Base-by-base conservation (phyloP, 345 rosid genomes). In the Aquilaria yunnanensis region DNA sequence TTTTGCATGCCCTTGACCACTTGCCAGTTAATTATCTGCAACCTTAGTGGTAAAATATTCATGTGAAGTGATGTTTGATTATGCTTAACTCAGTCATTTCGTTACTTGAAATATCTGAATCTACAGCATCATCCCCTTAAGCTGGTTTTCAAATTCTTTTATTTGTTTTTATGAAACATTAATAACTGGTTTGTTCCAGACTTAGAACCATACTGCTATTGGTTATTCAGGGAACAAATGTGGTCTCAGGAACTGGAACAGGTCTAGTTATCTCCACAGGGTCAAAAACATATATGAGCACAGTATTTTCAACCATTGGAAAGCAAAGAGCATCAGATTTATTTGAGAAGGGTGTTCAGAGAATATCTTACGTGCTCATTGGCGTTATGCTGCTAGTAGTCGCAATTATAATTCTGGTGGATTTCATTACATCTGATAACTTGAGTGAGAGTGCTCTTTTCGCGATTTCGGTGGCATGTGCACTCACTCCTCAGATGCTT, bases 401-500 rank as follows among this genome's bases (percentile, higher is more conserved):
- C 52, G 34, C 72, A 10, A 69, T 83, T 70, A 81, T 86, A 61
- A 65, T 78, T 56, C 12, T 80, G 47, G 46, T 67, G 12, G 76
- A 67, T 68, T 78, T 78, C 67, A 29, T 63, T 10, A 68, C 77
- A 29, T 78, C 85, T 37, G 9, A 51, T 23, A 1, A 45, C 54
- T 49, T 72, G 69, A 80, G 80, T 50, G 84, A 76, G 50, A 83
- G 89, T 62, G 13, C 78, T 57, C 74, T 86, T 70, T 86, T 86
- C 12, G 89, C 85, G 33, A 74, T 78, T 52, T 86, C 92, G 0
- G 89, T 86, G 53, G 89, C 89, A 1, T 83, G 89, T 56, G 89
- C 87, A 0, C 85, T 86, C 14, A 86, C 93, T 50, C 93, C 93
- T 54, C 87, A 86, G 65, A 86, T 86, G 89, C 88, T 86, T 73